These are phyloP conservation scores for Beauveria medogensis DNA, from an alignment of 2,329 filamentous ascomycete species.

Conservation along the genomic window DNA sequence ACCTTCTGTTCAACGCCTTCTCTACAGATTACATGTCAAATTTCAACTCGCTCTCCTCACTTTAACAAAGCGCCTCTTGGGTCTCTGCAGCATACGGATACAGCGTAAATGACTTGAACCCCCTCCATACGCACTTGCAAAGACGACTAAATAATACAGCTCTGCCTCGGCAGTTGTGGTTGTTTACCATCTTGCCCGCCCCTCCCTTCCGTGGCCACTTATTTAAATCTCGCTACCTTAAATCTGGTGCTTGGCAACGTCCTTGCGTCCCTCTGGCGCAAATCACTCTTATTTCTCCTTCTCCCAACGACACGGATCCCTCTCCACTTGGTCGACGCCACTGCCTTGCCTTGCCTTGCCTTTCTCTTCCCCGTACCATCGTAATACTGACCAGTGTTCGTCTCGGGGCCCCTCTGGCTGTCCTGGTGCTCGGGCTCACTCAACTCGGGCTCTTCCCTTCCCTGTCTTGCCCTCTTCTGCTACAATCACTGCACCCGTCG, in stretches of 20 bases:
- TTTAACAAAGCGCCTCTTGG: not conserved
- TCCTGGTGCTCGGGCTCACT: not conserved
- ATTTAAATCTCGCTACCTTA: constrained; percentile 11
- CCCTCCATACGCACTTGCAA: not conserved
- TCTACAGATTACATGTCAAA: not conserved
- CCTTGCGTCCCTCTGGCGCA: constrained; percentile 1
- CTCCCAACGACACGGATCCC: constrained; percentile 2
- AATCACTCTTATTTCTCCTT: constrained; percentile 4
- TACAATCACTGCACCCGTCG: not conserved
- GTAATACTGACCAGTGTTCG: not conserved
- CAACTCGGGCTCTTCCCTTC: not conserved
- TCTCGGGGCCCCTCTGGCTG: not conserved
- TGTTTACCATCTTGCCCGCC: not conserved
- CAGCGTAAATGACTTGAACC: not conserved
- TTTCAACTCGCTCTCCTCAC: not conserved
- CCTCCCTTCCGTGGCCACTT: constrained; percentile 8
- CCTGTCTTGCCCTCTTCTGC: not conserved
- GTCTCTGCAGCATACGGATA: not conserved
- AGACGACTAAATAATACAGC: not conserved
- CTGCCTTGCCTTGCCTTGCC: not conserved
- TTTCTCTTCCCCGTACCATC: not conserved
- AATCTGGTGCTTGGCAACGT: constrained; percentile 11
- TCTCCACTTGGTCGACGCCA: constrained; percentile 7
- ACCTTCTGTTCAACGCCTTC: not conserved
- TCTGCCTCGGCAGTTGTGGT: constrained; percentile 10